Evolutionary conservation across 1,284 basidiomycete species (phyloP), one percentile per base, ranked within the genome.

Genomic region (Rugosomyces carneus): DNA sequence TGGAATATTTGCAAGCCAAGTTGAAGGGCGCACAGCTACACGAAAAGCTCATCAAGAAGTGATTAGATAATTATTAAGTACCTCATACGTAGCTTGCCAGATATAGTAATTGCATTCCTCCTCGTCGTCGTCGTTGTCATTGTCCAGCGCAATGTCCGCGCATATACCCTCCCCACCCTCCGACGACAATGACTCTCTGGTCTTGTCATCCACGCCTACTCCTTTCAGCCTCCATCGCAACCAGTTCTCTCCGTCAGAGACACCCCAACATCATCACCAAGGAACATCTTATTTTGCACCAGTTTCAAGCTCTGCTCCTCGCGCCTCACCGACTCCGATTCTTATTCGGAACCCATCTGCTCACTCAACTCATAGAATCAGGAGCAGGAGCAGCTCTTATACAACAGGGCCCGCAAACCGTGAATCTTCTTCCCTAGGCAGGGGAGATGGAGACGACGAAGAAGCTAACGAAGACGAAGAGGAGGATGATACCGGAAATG

Each of bases 1-100:
- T 88, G 50, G 81, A 85, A 55, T 89, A 84, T 57, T 66, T 89
- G 37, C 73, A 76, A 35, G 85, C 84, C 21, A 76, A 80, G 59
- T 63, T 88, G 58, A 86, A 82, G 64, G 79, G 80, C 21, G 83
- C 84, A 2, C 80, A 88, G 64, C 60, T 89, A 42, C 81, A 78
- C 48, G 85, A 88, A 66, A 83, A 80, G 59, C 60, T 87, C 51
- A 50, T 81, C 60, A 68, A 67, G 56, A 75, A 71, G 53, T 79
- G 56, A 62, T 62, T 58, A 59, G 55, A 55, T 57, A 19, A 34
- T 34, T 23, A 16, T 34, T 34, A 34, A 2, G n/a, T n/a, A n/a
- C n/a, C n/a, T n/a, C n/a, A n/a, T n/a, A n/a, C 29, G 29, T 31
- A 31, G 29, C 13, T 16, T 16, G 31, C 31, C 31, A 34, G 15